A percentile compares a stretch with the other conserved stretches of the same genome.
phyloP scores from a whole-genome alignment of 768 basidiomycete species.

The Lepiota brunneoincarnata region DNA sequence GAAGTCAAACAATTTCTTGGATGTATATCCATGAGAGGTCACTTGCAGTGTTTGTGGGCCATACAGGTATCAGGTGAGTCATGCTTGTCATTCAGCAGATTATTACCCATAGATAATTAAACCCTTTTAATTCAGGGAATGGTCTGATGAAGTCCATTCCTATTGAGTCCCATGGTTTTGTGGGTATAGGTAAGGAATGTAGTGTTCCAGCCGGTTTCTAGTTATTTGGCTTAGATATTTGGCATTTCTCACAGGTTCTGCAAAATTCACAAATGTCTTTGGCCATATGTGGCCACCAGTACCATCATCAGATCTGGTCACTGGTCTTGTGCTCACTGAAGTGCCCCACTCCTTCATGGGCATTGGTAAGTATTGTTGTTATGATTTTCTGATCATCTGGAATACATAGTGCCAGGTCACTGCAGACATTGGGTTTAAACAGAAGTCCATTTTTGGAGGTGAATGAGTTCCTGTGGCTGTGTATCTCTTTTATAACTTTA shows the following conservation, averaged over 20 bases:
- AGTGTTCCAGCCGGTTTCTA: constrained; percentile 26
- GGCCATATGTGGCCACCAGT: no score
- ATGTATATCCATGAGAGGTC: constrained; percentile 29
- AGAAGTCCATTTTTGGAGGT: constrained; percentile 7
- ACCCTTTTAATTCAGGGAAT: constrained; percentile 24
- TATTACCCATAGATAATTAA: constrained; percentile 28
- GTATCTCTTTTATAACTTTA: constrained; percentile 1
- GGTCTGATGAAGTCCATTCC: constrained; percentile 40
- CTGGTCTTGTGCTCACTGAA: constrained; percentile 24
- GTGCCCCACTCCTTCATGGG: constrained; percentile 30
- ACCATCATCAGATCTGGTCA: constrained; percentile 28
- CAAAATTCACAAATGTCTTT: no score
- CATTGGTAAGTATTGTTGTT: constrained; percentile 17
- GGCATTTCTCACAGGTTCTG: no score
- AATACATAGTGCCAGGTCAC: constrained; percentile 17
- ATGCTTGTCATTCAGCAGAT: constrained; percentile 28
- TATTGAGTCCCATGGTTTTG: constrained; percentile 33
- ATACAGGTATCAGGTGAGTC: constrained; percentile 29
- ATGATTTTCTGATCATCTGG: constrained; percentile 13
- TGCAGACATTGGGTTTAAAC: background rate
- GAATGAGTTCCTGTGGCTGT: constrained; percentile 7
- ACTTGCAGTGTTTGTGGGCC: constrained; percentile 19
- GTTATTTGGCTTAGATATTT: constrained; percentile 30
- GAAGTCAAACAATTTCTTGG: constrained; percentile 25
- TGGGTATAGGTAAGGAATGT: constrained; percentile 26